These are phyloP conservation scores for Rhizopogon rudus DNA, from an alignment of 768 basidiomycete genomes.

Conservation along the genomic window DNA sequence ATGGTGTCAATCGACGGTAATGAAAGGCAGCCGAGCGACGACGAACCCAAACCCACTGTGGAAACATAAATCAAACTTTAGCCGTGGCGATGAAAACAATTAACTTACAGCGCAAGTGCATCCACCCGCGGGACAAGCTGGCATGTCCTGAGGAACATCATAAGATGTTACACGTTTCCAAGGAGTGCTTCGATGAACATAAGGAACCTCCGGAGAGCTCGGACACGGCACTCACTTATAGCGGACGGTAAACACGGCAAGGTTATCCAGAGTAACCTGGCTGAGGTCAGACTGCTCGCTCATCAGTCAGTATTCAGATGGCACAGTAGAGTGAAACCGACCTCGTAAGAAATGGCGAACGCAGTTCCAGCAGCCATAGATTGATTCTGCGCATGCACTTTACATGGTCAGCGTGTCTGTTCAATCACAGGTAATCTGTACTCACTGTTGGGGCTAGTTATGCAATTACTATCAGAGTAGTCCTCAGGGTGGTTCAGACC, in stretches of 20 bases:
- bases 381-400: conserved; percentile 51
- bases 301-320: too few relatives aligned
- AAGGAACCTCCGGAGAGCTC: neutral
- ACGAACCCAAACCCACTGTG: conserved; percentile 50
- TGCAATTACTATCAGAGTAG: conserved; percentile 34
- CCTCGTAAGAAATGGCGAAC: conserved; percentile 51
- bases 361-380: conserved; percentile 49
- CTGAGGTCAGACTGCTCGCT: conserved; percentile 39
- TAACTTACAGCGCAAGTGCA: conserved; percentile 45
- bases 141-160: conserved; percentile 43
- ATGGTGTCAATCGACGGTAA: neutral
- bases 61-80: neutral
- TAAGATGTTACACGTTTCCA: conserved; percentile 46
- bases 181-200: conserved; percentile 34
- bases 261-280: conserved; percentile 41
- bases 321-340: conserved; percentile 12
- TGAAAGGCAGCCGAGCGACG: neutral
- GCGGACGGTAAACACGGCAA: conserved; percentile 47
- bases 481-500: conserved; percentile 39
- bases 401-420: neutral
- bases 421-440: neutral
- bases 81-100: neutral
- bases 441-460: conserved; percentile 45
- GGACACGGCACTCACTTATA: conserved; percentile 32
- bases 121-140: conserved; percentile 44